Conservation (phyloP, 2,329 filamentous ascomycete species). For the Lachnellula cervina region DNA sequence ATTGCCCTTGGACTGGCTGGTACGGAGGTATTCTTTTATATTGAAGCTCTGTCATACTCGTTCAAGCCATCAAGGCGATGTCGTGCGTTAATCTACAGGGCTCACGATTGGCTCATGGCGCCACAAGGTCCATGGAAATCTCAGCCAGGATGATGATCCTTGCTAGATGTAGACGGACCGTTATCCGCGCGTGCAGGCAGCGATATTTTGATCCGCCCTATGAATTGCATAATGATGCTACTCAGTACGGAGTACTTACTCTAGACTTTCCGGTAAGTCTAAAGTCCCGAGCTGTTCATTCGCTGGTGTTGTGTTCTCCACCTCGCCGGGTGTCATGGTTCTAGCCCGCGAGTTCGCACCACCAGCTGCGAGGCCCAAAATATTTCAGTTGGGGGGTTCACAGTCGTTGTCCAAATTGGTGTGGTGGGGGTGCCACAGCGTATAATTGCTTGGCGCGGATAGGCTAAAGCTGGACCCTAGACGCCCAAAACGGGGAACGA, state of each 20-base stretch:
- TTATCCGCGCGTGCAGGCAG: slow-evolving; percentile 24
- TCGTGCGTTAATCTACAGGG: slow-evolving; percentile 18
- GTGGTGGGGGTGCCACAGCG: slow-evolving; percentile 18
- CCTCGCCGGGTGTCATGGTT: slow-evolving; percentile 13
- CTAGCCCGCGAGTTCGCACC: slow-evolving; percentile 7
- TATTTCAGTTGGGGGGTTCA: neutral
- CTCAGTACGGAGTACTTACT: neutral
- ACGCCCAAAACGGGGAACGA: slow-evolving; percentile 11
- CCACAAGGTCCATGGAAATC: slow-evolving; percentile 15
- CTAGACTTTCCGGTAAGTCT: neutral
- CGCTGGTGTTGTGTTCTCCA: slow-evolving; percentile 4
- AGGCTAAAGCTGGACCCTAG: slow-evolving; percentile 24
- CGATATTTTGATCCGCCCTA: slow-evolving; percentile 23
- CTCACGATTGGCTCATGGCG: slow-evolving; percentile 14
- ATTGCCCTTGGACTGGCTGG: neutral
- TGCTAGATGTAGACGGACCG: slow-evolving; percentile 21
- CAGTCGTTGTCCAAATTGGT: slow-evolving; percentile 2
- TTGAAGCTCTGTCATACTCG: neutral
- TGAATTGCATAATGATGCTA: slow-evolving; percentile 7
- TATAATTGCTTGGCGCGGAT: slow-evolving; percentile 21
- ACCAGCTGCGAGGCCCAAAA: slow-evolving; percentile 6
- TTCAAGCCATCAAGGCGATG: slow-evolving; percentile 12
- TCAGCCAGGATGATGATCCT: slow-evolving; percentile 18
- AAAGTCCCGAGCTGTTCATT: neutral
- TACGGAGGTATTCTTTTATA: neutral